Evolutionary conservation across 2,329 filamentous ascomycete genomes (phyloP).

Genomic region (Colletotrichum sp.): DNA sequence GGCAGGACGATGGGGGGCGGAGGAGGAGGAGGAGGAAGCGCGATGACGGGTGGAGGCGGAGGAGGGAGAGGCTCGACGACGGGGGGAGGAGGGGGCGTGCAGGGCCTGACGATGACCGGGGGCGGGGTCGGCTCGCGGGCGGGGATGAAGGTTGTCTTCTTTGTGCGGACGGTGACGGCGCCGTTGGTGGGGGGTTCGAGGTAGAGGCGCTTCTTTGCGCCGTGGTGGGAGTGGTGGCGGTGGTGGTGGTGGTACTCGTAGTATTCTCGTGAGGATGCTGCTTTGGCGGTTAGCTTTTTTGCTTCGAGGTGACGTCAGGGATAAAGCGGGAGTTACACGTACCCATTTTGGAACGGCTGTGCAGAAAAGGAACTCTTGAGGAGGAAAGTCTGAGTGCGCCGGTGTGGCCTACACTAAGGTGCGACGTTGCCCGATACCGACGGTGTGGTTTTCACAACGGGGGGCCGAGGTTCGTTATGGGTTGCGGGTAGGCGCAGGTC

Average conservation of each 20-base stretch:
- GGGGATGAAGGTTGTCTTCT: constrained; percentile 43
- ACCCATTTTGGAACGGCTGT: constrained; percentile 16
- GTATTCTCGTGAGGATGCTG: constrained; percentile 21
- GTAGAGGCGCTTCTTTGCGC: constrained; percentile 47
- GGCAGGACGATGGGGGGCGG: too few species aligned
- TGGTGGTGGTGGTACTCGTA: constrained; percentile 17
- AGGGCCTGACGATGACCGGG: constrained; percentile 22
- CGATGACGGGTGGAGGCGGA: background rate
- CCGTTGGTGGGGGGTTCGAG: constrained; percentile 44
- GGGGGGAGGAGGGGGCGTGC: constrained; percentile 23
- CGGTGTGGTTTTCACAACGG: background rate
- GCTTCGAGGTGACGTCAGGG: background rate
- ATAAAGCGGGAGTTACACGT: background rate
- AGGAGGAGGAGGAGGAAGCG: too few species aligned
- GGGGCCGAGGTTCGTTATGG: background rate
- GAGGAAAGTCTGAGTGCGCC: background rate
- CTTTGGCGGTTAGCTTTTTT: background rate
- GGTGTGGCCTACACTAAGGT: constrained; percentile 5
- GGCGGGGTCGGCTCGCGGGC: constrained; percentile 37
- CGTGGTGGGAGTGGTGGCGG: constrained; percentile 31
- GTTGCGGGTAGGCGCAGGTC: background rate
- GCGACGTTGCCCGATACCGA: background rate
- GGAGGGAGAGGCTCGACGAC: constrained; percentile 24
- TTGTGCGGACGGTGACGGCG: constrained; percentile 37
- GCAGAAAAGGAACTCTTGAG: background rate